Conservation (phyloP, 345 rosid genomes). For the Raphanus raphanistrum region DNA sequence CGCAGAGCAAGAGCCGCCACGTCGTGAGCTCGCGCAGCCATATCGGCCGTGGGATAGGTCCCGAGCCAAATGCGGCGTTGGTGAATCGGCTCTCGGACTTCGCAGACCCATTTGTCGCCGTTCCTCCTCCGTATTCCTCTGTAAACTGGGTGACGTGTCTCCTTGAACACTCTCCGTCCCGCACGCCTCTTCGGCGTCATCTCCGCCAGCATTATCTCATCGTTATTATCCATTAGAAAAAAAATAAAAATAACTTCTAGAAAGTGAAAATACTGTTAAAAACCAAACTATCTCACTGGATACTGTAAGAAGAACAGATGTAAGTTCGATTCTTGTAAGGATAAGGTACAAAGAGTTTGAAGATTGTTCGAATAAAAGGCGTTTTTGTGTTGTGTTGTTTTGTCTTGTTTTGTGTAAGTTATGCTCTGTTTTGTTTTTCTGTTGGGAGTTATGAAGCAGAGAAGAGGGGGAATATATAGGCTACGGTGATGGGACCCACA, state of each 20-base stretch:
- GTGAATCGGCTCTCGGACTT: slow-evolving; percentile 58
- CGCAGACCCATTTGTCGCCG: slow-evolving; percentile 73
- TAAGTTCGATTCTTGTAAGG: neutral
- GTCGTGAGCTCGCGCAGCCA: slow-evolving; percentile 86
- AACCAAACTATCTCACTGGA: neutral
- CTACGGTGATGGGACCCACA: slow-evolving; percentile 27
- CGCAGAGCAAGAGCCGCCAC: slow-evolving; percentile 66
- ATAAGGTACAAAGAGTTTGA: neutral
- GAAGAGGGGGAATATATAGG: slow-evolving; percentile 11
- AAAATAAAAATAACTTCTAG: neutral
- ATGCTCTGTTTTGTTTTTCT: slow-evolving; percentile 21
- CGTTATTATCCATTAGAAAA: slow-evolving; percentile 32
- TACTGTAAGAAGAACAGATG: neutral
- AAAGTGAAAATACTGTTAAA: neutral
- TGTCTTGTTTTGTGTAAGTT: neutral
- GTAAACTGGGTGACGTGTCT: slow-evolving; percentile 75
- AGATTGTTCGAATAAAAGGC: slow-evolving; percentile 7
- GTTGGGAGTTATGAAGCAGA: slow-evolving; percentile 33
- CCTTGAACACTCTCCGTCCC: slow-evolving; percentile 57
- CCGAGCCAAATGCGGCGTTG: slow-evolving; percentile 77
- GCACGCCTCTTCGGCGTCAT: slow-evolving; percentile 69
- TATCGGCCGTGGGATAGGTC: slow-evolving; percentile 68
- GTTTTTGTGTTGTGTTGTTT: neutral
- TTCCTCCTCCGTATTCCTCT: slow-evolving; percentile 65
- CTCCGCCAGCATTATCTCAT: slow-evolving; percentile 45